Evolutionary conservation across 352 stramenopile species (phyloP).

Genomic region (Phytopythium helicoides): DNA sequence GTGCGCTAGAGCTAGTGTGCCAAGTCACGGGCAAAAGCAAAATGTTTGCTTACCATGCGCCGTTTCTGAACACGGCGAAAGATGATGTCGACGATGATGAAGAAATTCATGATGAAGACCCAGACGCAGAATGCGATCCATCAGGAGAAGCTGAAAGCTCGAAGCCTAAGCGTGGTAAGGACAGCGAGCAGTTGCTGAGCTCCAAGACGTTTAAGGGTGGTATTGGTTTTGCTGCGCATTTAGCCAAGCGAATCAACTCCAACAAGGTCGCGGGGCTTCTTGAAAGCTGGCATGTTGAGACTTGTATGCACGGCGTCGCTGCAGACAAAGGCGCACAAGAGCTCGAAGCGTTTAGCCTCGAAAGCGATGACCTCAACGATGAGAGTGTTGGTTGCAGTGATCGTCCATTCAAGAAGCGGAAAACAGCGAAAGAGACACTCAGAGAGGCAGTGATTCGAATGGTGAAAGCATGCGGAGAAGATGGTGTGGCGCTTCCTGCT

Average conservation of each 20-base stretch:
- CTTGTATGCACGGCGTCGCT: conserved; percentile 49
- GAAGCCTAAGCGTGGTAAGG: conserved; percentile 13
- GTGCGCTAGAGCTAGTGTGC: conserved; percentile 55
- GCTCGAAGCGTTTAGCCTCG: conserved; percentile 58
- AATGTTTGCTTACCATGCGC: conserved; percentile 35
- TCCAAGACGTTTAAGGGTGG: conserved; percentile 63
- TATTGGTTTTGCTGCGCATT: conserved; percentile 63
- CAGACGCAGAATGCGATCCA: conserved; percentile 13
- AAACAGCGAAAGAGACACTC: conserved; percentile 19
- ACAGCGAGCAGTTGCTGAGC: conserved; percentile 36
- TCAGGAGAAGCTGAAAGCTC: conserved; percentile 6
- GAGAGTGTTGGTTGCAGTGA: conserved; percentile 16
- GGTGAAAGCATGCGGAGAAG: conserved; percentile 41
- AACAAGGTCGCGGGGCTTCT: conserved; percentile 58
- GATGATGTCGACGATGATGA: conserved; percentile 9
- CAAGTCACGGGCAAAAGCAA: conserved; percentile 72
- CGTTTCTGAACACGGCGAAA: conserved; percentile 5
- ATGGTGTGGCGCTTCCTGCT: conserved; percentile 30
- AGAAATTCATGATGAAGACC: conserved; percentile 8
- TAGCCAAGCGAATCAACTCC: conserved; percentile 64
- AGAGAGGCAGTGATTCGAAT: conserved; percentile 20
- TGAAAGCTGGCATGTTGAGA: conserved; percentile 74
- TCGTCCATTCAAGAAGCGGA: conserved; percentile 16
- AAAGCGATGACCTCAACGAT: conserved; percentile 17
- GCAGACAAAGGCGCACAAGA: conserved; percentile 23